Conservation (phyloP, 192 early-diverging fungal genomes). For the Endogone sp. region DNA sequence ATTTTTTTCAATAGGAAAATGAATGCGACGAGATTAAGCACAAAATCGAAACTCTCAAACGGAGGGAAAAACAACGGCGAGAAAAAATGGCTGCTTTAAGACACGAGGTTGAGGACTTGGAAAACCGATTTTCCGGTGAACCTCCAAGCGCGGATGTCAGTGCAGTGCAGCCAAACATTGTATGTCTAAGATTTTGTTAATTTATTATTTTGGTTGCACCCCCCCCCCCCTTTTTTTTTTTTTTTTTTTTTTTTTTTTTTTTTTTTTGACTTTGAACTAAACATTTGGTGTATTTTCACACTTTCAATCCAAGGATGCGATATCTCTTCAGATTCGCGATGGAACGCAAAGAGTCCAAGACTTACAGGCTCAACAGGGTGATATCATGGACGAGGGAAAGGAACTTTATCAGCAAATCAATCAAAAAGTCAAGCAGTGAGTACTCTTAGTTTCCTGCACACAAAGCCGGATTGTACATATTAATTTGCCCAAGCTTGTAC, state of each 20-base stretch:
- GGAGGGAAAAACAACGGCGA: conserved; percentile 27
- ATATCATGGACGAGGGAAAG: conserved; percentile 14
- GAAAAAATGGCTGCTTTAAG: conserved; percentile 18
- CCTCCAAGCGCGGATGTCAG: conserved; percentile 19
- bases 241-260: conserved; percentile 6
- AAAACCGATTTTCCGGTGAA: conserved; percentile 17
- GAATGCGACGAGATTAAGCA: conserved; percentile 24
- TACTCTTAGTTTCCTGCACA: too few relatives aligned
- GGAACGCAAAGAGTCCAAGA: conserved; percentile 24
- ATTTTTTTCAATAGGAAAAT: conserved; percentile 22
- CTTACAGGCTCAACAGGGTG: conserved; percentile 8
- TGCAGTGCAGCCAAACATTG: conserved; percentile 25
- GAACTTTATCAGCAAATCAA: conserved; percentile 23
- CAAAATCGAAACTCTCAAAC: conserved; percentile 25
- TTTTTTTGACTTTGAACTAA: too few relatives aligned
- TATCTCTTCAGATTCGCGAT: conserved; percentile 13
- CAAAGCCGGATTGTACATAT: too few relatives aligned
- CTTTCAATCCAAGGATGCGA: conserved; percentile 17
- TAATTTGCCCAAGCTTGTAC: too few relatives aligned
- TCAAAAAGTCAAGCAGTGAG: conserved; percentile 7
- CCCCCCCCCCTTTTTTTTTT: not conserved
- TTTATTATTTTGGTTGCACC: too few relatives aligned
- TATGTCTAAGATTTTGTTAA: too few relatives aligned
- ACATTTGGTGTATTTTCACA: too few relatives aligned
- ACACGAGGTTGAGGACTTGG: conserved; percentile 26